Base-by-base conservation (phyloP, 768 basidiomycete genomes). In the Sporobolomyces phaffii region DNA sequence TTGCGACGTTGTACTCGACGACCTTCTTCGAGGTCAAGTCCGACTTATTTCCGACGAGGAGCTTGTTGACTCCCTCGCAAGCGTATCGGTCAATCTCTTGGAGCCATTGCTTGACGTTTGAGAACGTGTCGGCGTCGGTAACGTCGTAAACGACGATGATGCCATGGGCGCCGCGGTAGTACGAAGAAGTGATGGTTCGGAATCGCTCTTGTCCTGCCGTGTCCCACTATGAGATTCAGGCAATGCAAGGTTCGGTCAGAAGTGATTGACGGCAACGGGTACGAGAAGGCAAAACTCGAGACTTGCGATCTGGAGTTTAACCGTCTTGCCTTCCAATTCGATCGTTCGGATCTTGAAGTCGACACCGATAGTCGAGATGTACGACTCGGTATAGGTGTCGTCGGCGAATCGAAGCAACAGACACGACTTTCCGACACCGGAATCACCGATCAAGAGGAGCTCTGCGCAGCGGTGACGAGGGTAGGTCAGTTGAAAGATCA, bases 341-440 rank as follows among this genome's bases (percentile, higher is more conserved):
- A 98, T 97, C 57, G 93, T 97, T 38, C 94, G 87, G 80, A 98
- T 98, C 87, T 93, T 94, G 84, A 96, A 96, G 84, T 96, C 92
- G 73, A 97, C 93, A 65, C 94, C 94, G 78, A 99, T 99, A 63
- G 94, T 98, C 51, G 75, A 74, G 80, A 97, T 99, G 83, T 96
- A 98, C 44, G 89, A 91, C 60, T 93, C 92, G 41, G 96, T 98
- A 91, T 92, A 99, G 72, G 93, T 90, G 80, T 99, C 96, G 81
- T 98, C 96, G 77, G 91, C 94, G 85, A 99, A 99, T 71, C 91
- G 75, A 22, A 80, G 74, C 36, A 80, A 75, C 13, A 80, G 76
- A 74, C 80, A 81, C 43, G 93, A 97, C 82, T 99, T 93, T 68
- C 93, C 91, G 75, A 97, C 93, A 80, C 91, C 91, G 76, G 73